Base-by-base conservation (phyloP, 2,329 filamentous ascomycete genomes). In the Triangularia verruculosa region DNA sequence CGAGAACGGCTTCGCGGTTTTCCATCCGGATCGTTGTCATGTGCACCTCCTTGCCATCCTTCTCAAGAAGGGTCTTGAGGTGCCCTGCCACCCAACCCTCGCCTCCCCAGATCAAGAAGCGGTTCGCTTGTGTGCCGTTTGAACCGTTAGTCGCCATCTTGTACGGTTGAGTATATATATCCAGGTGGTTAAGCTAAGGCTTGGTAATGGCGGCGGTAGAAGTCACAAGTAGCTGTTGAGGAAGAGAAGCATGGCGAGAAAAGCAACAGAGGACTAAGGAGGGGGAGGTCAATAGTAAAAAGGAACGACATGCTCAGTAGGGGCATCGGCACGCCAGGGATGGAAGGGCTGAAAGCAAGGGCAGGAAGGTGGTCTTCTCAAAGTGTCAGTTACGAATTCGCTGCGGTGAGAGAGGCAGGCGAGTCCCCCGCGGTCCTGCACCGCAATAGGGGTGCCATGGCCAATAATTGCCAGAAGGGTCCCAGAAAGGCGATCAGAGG, bases 21-120 rank as follows among this genome's bases (percentile, higher is more conserved):
- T 90, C 84, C 86, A 89, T 89, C 70, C 86, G 86, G 60, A 87
- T 78, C 3, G 82, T 87, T 15, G 87, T 89, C 59, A 78, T 80
- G 71, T 80, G 75, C 51, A 88, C 86, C 61, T 86, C 80, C 76
- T 88, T 87, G 72, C 84, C 85, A 72, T 87, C 83, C 63, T 75
- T 73, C 72, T 85, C 78, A 57, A 90, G 80, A 25, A 89, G 77
- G 20, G 73, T 69, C 74, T 86, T 83, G 59, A 90, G 80, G 70
- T 88, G 86, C 60, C 84, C 81, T 53, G 85, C 85, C 61, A 88
- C 81, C 86, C 85, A 88, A 70, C 86, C 86, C 68, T 82, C 78
- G 68, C 81, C 84, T 62, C 87, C 86, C 86, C 86, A 89, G 72
- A 89, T 86, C 68, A 89, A 81, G 74, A 83, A 88, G 69, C 80